phyloP scores from a whole-genome alignment of 257 asterid species.

The Cruciata laevipes region DNA sequence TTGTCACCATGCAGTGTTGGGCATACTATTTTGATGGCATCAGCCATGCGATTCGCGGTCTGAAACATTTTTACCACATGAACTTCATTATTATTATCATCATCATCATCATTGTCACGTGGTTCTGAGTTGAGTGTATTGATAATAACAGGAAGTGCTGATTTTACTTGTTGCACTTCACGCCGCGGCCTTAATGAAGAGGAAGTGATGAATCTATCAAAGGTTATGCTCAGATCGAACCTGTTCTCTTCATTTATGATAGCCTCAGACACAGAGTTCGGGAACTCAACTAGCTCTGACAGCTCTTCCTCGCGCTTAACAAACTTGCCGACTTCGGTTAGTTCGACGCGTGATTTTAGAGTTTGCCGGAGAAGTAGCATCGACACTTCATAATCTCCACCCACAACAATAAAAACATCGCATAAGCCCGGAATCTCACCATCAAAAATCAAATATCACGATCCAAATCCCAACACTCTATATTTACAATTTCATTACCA shows the following conservation, averaged over 20 bases:
- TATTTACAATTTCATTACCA: too few species aligned
- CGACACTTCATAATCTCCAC: not conserved
- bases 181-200: constrained; percentile 48
- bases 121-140: constrained; percentile 33
- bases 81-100: constrained; percentile 22
- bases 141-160: constrained; percentile 65
- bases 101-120: constrained; percentile 4
- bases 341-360: constrained; percentile 50
- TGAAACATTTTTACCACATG: constrained; percentile 42
- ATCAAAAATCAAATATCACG: too few species aligned
- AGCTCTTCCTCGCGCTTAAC: constrained; percentile 32
- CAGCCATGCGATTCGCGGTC: constrained; percentile 48
- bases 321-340: constrained; percentile 46
- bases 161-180: constrained; percentile 65
- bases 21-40: constrained; percentile 52
- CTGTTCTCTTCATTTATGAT: not conserved
- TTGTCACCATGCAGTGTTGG: constrained; percentile 52
- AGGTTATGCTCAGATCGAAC: constrained; percentile 25
- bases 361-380: constrained; percentile 27
- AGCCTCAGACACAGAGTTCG: constrained; percentile 36
- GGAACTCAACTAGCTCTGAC: constrained; percentile 29
- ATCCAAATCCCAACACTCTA: too few species aligned
- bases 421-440: too few species aligned
- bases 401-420: too few species aligned
- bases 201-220: constrained; percentile 40